phyloP scores from a whole-genome alignment of 208 protist genomes.

The Crithidia acanthocephali region DNA sequence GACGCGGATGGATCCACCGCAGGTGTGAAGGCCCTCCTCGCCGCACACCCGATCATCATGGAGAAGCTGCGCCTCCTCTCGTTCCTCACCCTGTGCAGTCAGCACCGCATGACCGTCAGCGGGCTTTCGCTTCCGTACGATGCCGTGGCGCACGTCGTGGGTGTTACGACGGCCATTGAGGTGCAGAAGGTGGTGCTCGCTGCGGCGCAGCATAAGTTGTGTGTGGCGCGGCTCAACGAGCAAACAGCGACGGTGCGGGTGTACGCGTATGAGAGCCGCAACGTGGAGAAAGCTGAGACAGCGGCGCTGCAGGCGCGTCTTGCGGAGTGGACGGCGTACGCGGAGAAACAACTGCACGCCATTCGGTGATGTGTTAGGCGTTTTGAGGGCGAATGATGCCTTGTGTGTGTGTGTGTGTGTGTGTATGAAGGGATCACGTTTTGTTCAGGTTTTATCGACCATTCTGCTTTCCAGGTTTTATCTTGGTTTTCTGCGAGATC shows the following conservation, averaged over 20 bases:
- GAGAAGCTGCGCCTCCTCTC: constrained; percentile 50
- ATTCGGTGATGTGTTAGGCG: no score
- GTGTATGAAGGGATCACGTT: no score
- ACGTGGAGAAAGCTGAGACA: constrained; percentile 40
- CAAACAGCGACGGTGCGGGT: constrained; percentile 37
- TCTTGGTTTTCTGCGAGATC: no score
- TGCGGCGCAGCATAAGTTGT: constrained; percentile 46
- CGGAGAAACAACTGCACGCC: constrained; percentile 43
- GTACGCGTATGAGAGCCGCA: constrained; percentile 45
- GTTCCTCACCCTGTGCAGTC: constrained; percentile 42
- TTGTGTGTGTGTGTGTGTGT: no score
- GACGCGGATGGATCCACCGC: constrained; percentile 14
- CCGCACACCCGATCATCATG: constrained; percentile 19
- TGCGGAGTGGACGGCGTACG: constrained; percentile 33
- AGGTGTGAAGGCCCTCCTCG: constrained; percentile 23
- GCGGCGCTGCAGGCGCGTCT: constrained; percentile 37
- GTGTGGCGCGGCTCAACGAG: constrained; percentile 57
- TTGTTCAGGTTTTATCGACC: no score
- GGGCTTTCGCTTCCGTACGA: constrained; percentile 34
- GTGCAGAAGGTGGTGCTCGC: constrained; percentile 54
- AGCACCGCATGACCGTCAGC: constrained; percentile 10
- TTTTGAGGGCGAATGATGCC: no score
- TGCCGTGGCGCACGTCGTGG: constrained; percentile 30
- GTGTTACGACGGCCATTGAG: constrained; percentile 16
- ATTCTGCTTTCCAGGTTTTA: no score